Base-by-base conservation (phyloP, 2,329 filamentous ascomycete genomes). In the Sporothrix phasma region DNA sequence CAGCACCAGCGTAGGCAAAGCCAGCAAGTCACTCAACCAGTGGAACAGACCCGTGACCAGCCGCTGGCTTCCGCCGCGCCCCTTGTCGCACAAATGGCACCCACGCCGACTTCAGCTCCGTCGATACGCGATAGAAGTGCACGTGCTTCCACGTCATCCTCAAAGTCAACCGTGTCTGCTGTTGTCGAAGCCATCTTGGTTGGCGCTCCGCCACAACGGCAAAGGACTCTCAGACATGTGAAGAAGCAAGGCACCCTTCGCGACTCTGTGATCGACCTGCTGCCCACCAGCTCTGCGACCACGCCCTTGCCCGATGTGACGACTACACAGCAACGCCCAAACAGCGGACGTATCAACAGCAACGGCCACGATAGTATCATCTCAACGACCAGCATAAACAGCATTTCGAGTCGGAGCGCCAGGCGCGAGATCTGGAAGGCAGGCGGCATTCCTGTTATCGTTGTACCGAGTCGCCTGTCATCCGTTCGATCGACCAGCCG, bases 381-480 rank as follows among this genome's bases (percentile, higher is more conserved):
- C 31, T 86, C 83, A 1, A 80, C 73, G 43, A 73, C 73, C 3
- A 82, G 82, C 0, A 68, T 72, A 26, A 81, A 76, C 66, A 83
- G 82, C 5, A 74, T 80, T 3, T 78, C 80, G 0, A 86, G 81
- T 67, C 76, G 76, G 7, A 83, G 78, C 68, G 82, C 82, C 3
- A 77, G 85, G n/a, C 79, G 80, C 17, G 82, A 86, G 37, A 75
- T 87, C 2, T 79, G 81, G 76, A 85, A 81, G 67, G 81, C 74
- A 62, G 85, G 84, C 7, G 83, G 77, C 2, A 84, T 88, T 10
- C 85, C 85, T 1, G 84, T 88, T 7, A 78, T 86, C 6, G 77
- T 88, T 22, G 80, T 88, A 60, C 85, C 85, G 6, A 80, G 83
- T 63, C 81, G 85, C 17, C 76, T 73, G 17, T 82, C 84, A 6